phyloP scores from a whole-genome alignment of 352 stramenopile genomes.

The Globisporangium paddicum region DNA sequence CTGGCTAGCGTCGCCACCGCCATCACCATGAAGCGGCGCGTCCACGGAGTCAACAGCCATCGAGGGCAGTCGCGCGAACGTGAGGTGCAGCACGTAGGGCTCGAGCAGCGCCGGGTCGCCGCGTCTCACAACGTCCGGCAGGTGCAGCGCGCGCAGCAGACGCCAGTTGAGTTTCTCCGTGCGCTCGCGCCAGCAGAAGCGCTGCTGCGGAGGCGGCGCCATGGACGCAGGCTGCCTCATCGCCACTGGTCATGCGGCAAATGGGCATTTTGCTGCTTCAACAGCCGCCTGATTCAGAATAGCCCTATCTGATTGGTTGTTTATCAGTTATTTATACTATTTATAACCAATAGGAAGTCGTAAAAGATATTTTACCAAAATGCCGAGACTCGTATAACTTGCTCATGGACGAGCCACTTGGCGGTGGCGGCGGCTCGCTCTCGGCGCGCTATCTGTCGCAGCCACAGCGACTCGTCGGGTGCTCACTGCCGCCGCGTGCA shows the following conservation, averaged over 20 bases:
- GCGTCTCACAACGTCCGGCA: slow-evolving; percentile 41
- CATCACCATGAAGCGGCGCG: not conserved
- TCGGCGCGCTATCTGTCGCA: slow-evolving; percentile 8
- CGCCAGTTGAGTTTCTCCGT: slow-evolving; percentile 73
- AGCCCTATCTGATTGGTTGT: not conserved
- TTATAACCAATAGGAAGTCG: not conserved
- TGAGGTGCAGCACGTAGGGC: slow-evolving; percentile 67
- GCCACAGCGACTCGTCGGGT: slow-evolving; percentile 9
- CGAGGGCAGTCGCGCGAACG: slow-evolving; percentile 54
- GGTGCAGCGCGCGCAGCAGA: slow-evolving; percentile 41
- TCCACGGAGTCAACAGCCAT: slow-evolving; percentile 1
- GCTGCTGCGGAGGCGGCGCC: slow-evolving; percentile 9
- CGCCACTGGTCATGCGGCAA: too few relatives aligned
- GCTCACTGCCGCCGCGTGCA: slow-evolving; percentile 6
- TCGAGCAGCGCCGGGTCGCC: slow-evolving; percentile 60
- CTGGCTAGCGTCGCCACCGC: slow-evolving; percentile 1
- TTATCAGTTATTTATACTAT: not conserved
- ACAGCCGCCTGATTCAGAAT: slow-evolving; percentile 10
- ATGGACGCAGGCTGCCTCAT: not conserved
- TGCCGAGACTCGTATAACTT: not conserved
- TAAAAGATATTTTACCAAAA: slow-evolving; percentile 4
- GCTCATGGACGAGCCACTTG: not conserved
- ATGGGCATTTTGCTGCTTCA: slow-evolving; percentile 5
- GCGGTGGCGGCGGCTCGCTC: not conserved
- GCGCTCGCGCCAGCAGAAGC: slow-evolving; percentile 77